Evolutionary conservation across 257 asterid species (phyloP).

Genomic region (Leptodermis oblonga): DNA sequence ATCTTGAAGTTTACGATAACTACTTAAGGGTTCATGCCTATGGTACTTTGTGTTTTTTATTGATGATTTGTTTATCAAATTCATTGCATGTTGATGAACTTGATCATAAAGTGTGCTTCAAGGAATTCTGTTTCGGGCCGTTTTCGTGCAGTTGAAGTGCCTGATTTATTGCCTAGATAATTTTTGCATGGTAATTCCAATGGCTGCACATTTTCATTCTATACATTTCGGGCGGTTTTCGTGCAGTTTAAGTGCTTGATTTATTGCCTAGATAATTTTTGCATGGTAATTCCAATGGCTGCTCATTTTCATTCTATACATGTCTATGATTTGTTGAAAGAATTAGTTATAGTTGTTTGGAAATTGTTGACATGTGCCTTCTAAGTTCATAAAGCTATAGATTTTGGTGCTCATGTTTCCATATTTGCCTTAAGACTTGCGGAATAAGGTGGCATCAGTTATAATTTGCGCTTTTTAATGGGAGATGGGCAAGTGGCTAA

Average conservation of each 20-base stretch:
- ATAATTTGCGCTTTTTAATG: background rate
- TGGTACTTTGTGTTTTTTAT: background rate
- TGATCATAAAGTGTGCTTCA: background rate
- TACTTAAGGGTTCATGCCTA: background rate
- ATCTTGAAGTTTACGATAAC: background rate
- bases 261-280: background rate
- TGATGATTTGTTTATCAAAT: background rate
- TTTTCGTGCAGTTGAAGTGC: conserved; percentile 12
- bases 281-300: conserved; percentile 1
- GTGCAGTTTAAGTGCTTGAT: conserved; percentile 12
- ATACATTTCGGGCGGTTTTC: background rate
- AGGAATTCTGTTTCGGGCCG: background rate
- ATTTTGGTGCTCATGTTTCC: conserved; percentile 1
- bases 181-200: conserved; percentile 2
- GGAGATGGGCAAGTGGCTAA: background rate
- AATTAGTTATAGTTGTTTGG: conserved; percentile 10
- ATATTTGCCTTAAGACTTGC: background rate
- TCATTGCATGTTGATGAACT: background rate
- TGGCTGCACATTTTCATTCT: background rate
- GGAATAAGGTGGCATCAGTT: background rate
- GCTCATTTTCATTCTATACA: background rate
- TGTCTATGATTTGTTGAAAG: conserved; percentile 13
- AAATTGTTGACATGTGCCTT: conserved; percentile 11
- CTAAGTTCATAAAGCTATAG: background rate
- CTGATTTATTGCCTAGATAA: background rate